Conservation (phyloP, 148 eudicot species). For the Vaccinium darrowii region DNA sequence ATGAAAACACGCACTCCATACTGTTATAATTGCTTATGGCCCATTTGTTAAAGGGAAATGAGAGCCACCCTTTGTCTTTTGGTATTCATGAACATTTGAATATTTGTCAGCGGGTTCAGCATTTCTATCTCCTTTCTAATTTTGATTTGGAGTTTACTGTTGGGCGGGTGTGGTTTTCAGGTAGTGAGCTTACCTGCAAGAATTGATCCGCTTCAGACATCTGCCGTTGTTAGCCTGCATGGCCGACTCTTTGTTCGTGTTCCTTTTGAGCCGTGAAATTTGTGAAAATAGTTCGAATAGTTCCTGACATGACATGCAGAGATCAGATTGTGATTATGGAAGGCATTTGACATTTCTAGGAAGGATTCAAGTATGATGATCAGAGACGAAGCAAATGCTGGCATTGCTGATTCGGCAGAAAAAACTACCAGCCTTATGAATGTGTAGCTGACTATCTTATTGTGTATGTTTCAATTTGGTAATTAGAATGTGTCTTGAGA, state of each 20-base stretch:
- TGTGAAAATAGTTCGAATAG: slow-evolving; percentile 17
- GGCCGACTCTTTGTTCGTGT: slow-evolving; percentile 89
- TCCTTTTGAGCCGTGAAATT: slow-evolving; percentile 65
- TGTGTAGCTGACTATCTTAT: not conserved
- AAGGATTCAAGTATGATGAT: not conserved
- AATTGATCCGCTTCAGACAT: slow-evolving; percentile 82
- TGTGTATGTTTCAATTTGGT: not conserved
- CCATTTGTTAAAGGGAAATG: not conserved
- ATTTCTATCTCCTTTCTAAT: not conserved
- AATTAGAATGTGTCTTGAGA: slow-evolving; percentile 11
- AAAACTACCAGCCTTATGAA: slow-evolving; percentile 12
- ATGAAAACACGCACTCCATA: not conserved
- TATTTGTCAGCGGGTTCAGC: not conserved
- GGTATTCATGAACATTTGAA: not conserved
- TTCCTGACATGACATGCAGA: not conserved
- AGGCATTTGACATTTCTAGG: not conserved
- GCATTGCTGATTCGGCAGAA: not conserved
- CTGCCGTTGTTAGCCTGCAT: slow-evolving; percentile 90
- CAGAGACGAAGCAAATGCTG: not conserved
- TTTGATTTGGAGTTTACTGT: not conserved
- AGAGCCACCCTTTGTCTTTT: not conserved
- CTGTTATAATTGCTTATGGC: not conserved
- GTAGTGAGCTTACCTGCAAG: slow-evolving; percentile 71
- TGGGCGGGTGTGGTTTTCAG: slow-evolving; percentile 40
- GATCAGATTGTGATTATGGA: not conserved